Evolutionary conservation across 768 basidiomycete genomes (phyloP).

Genomic region (Roridomyces roridus): DNA sequence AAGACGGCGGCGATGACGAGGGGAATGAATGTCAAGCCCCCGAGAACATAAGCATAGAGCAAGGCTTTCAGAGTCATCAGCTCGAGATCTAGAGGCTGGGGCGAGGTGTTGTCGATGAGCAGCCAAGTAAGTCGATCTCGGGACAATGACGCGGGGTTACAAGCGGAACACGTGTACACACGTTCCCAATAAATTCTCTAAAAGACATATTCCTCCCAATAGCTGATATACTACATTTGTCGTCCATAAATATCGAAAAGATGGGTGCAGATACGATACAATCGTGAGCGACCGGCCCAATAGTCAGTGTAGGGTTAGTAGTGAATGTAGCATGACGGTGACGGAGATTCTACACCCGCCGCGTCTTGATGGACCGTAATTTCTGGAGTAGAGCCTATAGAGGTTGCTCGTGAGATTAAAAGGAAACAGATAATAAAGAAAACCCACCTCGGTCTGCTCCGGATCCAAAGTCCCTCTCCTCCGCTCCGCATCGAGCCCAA

Average conservation of each 20-base stretch:
- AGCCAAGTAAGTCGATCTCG: too few species aligned
- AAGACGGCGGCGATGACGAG: slow-evolving; percentile 65
- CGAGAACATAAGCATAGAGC: slow-evolving; percentile 85
- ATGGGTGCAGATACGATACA: too few species aligned
- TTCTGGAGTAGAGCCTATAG: slow-evolving; percentile 60
- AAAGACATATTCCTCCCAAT: too few species aligned
- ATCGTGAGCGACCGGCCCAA: too few species aligned
- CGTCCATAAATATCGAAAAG: too few species aligned
- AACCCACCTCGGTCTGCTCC: slow-evolving; percentile 74
- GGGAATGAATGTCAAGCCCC: slow-evolving; percentile 90
- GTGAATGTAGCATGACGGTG: neutral
- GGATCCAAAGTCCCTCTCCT: slow-evolving; percentile 65
- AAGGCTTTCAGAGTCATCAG: slow-evolving; percentile 79
- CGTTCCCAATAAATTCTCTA: too few species aligned
- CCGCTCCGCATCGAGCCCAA: slow-evolving; percentile 72
- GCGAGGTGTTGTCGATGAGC: too few species aligned
- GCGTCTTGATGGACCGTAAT: slow-evolving; percentile 60
- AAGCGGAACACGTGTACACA: too few species aligned
- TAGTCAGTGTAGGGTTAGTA: too few species aligned
- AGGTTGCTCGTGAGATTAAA: slow-evolving; percentile 5
- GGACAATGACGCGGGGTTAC: too few species aligned
- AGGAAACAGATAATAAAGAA: slow-evolving; percentile 1
- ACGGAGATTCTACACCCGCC: slow-evolving; percentile 37
- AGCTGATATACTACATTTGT: too few species aligned
- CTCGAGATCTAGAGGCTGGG: too few species aligned